Base-by-base conservation (phyloP, 441 rosid genomes). In the Pelargonium citronellum region DNA sequence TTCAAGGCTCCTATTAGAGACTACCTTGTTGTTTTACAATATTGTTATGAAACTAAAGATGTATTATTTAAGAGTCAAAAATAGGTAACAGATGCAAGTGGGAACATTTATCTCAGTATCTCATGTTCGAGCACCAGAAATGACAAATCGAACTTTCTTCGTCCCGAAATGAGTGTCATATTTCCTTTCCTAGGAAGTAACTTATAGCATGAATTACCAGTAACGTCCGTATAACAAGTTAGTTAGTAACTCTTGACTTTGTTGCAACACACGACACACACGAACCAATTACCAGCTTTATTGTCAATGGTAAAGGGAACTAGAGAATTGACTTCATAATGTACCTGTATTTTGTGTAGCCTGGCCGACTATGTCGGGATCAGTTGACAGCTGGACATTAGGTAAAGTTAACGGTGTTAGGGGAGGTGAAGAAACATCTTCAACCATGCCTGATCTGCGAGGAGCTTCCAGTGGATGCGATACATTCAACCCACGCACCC, bases 371-470 rank as follows among this genome's bases (percentile, higher is more conserved):
- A 67, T 74, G 20, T 41, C 58, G 11, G 69, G 72, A 74, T 66
- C 66, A 66, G 74, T 68, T 34, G 74, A 58, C 7, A 10, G 0
- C 66, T 62, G 73, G 73, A 22, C 58, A 73, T 60, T 74, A 22
- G 82, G 67, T 63, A 87, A 78, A 61, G 87, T 64, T 75, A 91
- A 74, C 24, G 96, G 91, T 51, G 92, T 80, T 68, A 89, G 69
- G 13, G 92, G 89, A 64, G 94, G 96, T 6, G 97, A 87, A 46
- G 73, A 74, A 68, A 73, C 74, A 65, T 75, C 83, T 73, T 80
- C 83, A 73, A 77, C 66, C 67, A 76, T 75, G 80, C 78, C 85
- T 69, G 81, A 66, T 53, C 70, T 83, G 72, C 69, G 74, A 72
- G 82, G 70, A 65, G 75, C 73, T 70, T 81, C 79, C 2, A 60